Base-by-base conservation (phyloP, 176 grass and related monocot species). In the Triticum dicoccoides region DNA sequence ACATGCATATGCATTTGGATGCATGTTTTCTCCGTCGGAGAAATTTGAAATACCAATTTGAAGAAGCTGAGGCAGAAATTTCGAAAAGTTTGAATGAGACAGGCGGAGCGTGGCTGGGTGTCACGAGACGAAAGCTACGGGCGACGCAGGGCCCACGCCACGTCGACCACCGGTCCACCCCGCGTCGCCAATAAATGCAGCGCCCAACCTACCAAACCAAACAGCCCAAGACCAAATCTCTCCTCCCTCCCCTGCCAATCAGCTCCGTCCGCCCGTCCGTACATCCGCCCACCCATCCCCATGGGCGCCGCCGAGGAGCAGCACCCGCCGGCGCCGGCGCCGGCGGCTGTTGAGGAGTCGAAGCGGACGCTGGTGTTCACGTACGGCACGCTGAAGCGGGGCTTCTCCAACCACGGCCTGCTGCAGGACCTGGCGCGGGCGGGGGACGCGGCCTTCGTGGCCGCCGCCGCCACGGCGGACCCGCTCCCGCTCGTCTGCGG, bases 351-450 rank as follows among this genome's bases (percentile, higher is more conserved):
- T n/a, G 65, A 34, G 42, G 58, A 1, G 73, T 0, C 6, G 75
- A 79, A 34, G 27, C 1, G 66, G 35, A 86, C 83, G 61, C 89
- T 98, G 64, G 89, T 98, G 69, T 98, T 98, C 95, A 98, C 95
- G 1, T 98, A 98, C 91, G 95, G 95, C 4, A 98, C 95, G 25
- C 91, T 98, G 56, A 98, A 98, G 89, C 85, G 93, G 20, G 95
- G 92, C 0, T 98, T 95, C 93, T 93, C 95, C 3, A 98, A 98
- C 88, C 95, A 98, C 87, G 49, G 58, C 0, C 93, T 98, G 15
- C 65, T 95, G 24, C 87, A 98, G 86, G 89, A 92, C 5, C 91
- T 98, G 10, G 29, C 83, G 49, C 49, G 4, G 3, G 17, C 51
- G 12, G 91, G 93, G 7, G 87, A 95, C 91, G 95, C 91, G 3